Conservation (phyloP, 2,329 filamentous ascomycete genomes). For the Nigrospora sphaerica region DNA sequence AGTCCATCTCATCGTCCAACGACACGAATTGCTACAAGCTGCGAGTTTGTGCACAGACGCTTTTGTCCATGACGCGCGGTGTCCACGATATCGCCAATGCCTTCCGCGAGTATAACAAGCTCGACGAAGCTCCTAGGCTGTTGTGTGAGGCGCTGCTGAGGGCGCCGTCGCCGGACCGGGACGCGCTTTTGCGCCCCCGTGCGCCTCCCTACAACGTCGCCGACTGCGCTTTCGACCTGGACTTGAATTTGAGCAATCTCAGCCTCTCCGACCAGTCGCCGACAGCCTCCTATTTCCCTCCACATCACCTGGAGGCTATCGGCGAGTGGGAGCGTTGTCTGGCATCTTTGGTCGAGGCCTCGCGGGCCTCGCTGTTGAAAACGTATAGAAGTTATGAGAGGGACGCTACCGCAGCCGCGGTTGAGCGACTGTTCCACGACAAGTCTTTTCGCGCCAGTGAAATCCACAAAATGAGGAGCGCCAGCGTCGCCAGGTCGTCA, state of each 20-base stretch:
- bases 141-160: constrained; percentile 31
- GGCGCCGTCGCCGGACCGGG: constrained; percentile 2
- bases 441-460: constrained; percentile 32
- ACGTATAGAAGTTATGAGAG: constrained; percentile 39
- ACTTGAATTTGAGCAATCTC: background rate
- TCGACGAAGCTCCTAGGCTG: constrained; percentile 30
- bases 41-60: constrained; percentile 13
- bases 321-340: constrained; percentile 37
- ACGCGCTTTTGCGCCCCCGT: background rate
- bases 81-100: constrained; percentile 30
- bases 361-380: constrained; percentile 31
- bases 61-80: constrained; percentile 6
- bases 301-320: constrained; percentile 28
- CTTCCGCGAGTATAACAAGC: constrained; percentile 35
- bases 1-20: constrained; percentile 4
- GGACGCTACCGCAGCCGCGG: constrained; percentile 32
- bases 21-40: constrained; percentile 20
- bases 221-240: constrained; percentile 5
- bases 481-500: constrained; percentile 32
- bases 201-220: background rate
- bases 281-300: constrained; percentile 14
- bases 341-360: constrained; percentile 31
- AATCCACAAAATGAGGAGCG: constrained; percentile 38
- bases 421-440: constrained; percentile 34
- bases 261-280: constrained; percentile 9